Evolutionary conservation across 768 basidiomycete genomes (phyloP).

Genomic region (Russula olivacea): DNA sequence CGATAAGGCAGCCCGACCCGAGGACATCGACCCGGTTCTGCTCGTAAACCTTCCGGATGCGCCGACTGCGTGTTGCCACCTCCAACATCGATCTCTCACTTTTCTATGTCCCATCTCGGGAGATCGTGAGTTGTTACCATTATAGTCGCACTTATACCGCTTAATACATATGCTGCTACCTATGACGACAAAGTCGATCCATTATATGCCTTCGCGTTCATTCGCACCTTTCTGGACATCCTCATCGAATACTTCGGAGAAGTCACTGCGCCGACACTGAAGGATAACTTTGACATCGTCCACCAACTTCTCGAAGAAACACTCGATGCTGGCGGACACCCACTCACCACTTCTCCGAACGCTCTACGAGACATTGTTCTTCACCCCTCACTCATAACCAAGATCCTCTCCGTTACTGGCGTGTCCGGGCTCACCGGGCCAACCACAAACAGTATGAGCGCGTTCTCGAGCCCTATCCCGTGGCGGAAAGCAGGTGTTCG

Average conservation of each 20-base stretch:
- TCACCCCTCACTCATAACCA: slow-evolving; percentile 71
- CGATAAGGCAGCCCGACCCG: slow-evolving; percentile 46
- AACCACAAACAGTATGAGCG: slow-evolving; percentile 30
- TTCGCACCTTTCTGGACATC: slow-evolving; percentile 80
- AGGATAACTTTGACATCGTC: slow-evolving; percentile 91
- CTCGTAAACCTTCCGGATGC: slow-evolving; percentile 46
- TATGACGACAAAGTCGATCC: slow-evolving; percentile 71
- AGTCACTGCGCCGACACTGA: slow-evolving; percentile 71
- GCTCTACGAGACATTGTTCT: slow-evolving; percentile 90
- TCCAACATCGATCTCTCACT: slow-evolving; percentile 67
- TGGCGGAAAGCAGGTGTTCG: slow-evolving; percentile 84
- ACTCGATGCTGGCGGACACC: slow-evolving; percentile 88
- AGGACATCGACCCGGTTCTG: slow-evolving; percentile 68
- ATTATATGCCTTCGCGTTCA: slow-evolving; percentile 80
- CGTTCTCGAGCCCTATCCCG: slow-evolving; percentile 86
- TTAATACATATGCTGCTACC: too few species aligned
- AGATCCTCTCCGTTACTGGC: slow-evolving; percentile 46
- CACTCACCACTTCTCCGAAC: slow-evolving; percentile 85
- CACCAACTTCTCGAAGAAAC: slow-evolving; percentile 97
- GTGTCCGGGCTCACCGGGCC: slow-evolving; percentile 37
- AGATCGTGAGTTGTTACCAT: slow-evolving; percentile 57
- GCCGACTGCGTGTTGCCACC: slow-evolving; percentile 79
- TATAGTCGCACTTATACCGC: neutral
- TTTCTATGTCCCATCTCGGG: slow-evolving; percentile 78
- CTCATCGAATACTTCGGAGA: slow-evolving; percentile 82